These are phyloP conservation scores for Allium fistulosum DNA, from an alignment of 106 monocot genomes.

Conservation along the genomic window DNA sequence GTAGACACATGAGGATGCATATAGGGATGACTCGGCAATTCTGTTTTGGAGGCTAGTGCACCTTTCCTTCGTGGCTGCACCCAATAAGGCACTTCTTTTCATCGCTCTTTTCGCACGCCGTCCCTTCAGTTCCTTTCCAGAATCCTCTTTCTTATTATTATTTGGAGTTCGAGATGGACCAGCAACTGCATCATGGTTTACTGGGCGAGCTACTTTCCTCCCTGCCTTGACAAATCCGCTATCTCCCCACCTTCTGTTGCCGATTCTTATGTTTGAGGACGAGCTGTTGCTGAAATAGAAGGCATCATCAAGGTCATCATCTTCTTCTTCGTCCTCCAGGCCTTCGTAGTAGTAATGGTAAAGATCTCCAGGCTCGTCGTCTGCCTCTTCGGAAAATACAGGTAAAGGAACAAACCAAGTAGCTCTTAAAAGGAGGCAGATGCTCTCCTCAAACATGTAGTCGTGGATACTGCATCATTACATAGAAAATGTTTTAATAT, in stretches of 20 bases:
- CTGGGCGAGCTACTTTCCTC: slow-evolving; percentile 71
- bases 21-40: too few relatives aligned
- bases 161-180: slow-evolving; percentile 34
- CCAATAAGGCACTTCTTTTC: too few relatives aligned
- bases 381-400: slow-evolving; percentile 24
- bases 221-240: slow-evolving; percentile 77
- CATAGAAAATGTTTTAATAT: neutral
- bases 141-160: slow-evolving; percentile 35
- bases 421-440: slow-evolving; percentile 80
- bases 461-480: slow-evolving; percentile 66
- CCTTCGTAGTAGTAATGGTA: slow-evolving; percentile 24
- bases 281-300: slow-evolving; percentile 25
- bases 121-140: slow-evolving; percentile 19
- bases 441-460: slow-evolving; percentile 91
- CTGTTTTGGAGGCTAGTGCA: too few relatives aligned
- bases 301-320: slow-evolving; percentile 55
- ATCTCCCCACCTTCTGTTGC: slow-evolving; percentile 93
- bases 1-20: too few relatives aligned
- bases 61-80: too few relatives aligned
- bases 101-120: slow-evolving; percentile 59
- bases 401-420: slow-evolving; percentile 73
- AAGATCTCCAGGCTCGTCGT: slow-evolving; percentile 32
- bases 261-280: slow-evolving; percentile 51
- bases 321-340: slow-evolving; percentile 17
- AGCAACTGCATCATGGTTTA: slow-evolving; percentile 26